Conservation (phyloP, 2,329 filamentous ascomycete species). For the Sclerotinia subarctica region DNA sequence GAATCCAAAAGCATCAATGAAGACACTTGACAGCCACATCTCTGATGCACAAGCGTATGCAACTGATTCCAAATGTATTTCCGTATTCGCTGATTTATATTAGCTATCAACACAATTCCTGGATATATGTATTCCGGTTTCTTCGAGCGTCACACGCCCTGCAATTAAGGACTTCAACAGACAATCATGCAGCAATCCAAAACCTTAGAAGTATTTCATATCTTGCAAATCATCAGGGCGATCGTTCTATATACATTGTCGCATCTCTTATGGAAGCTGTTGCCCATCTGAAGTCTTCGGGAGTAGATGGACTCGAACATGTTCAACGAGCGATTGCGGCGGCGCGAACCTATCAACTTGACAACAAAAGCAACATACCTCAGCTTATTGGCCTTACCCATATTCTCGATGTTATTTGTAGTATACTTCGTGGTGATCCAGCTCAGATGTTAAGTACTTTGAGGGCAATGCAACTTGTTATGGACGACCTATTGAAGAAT, state of each 20-base stretch:
- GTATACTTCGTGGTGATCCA: constrained; percentile 57
- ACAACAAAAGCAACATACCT: constrained; percentile 59
- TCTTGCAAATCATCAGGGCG: constrained; percentile 58
- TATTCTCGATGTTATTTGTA: constrained; percentile 67
- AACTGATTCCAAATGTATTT: neutral
- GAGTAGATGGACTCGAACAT: constrained; percentile 64
- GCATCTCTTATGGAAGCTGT: constrained; percentile 67
- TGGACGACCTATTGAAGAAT: constrained; percentile 53
- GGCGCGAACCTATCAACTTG: constrained; percentile 67
- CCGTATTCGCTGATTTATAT: constrained; percentile 21
- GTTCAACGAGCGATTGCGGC: constrained; percentile 73
- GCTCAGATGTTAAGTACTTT: constrained; percentile 59
- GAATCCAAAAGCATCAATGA: constrained; percentile 70
- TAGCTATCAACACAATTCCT: constrained; percentile 62
- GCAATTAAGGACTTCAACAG: constrained; percentile 57
- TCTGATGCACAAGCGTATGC: constrained; percentile 63
- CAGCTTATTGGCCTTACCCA: constrained; percentile 65
- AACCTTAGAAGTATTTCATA: constrained; percentile 63
- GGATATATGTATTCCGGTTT: constrained; percentile 75
- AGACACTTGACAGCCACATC: constrained; percentile 66
- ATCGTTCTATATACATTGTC: constrained; percentile 62
- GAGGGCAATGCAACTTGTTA: constrained; percentile 55
- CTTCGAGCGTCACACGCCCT: constrained; percentile 68
- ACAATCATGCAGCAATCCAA: constrained; percentile 61
- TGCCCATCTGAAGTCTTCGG: constrained; percentile 61